Conservation (phyloP, 768 basidiomycete genomes). For the Pulveroboletus ravenelii region DNA sequence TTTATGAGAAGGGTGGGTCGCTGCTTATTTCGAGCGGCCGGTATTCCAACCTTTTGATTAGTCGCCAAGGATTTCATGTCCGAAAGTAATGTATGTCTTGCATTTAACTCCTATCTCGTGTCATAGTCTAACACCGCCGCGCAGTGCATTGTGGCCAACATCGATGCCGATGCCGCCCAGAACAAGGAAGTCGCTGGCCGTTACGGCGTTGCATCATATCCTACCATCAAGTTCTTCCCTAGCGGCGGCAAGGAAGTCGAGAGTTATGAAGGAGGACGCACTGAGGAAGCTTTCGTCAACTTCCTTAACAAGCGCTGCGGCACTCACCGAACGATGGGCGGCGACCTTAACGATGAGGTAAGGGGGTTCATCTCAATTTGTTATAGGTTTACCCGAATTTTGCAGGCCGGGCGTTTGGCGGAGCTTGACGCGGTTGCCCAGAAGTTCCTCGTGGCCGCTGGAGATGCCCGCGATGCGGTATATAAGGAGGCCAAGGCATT, state of each 20-base stretch:
- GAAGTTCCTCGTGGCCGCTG: conserved; percentile 63
- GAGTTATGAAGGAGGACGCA: conserved; percentile 65
- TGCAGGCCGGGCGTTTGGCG: conserved; percentile 74
- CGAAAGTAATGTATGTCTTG: conserved; percentile 60
- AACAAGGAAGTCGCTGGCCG: conserved; percentile 67
- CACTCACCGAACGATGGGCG: conserved; percentile 76
- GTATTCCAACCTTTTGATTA: conserved; percentile 22
- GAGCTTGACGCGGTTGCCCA: conserved; percentile 75
- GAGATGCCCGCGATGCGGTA: conserved; percentile 54
- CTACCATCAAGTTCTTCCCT: conserved; percentile 94
- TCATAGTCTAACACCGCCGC: conserved; percentile 6
- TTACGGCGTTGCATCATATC: conserved; percentile 78
- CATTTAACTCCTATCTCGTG: background rate
- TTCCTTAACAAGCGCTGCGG: conserved; percentile 88
- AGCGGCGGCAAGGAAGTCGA: conserved; percentile 60
- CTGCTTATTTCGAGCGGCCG: background rate
- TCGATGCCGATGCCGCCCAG: conserved; percentile 81
- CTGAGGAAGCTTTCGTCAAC: conserved; percentile 67
- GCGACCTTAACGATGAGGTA: conserved; percentile 70
- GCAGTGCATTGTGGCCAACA: conserved; percentile 85
- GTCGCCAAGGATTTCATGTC: conserved; percentile 75
- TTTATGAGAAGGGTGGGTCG: conserved; percentile 66
- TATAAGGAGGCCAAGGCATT: conserved; percentile 59
- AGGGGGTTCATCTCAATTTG: conserved; percentile 11
- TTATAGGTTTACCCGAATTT: conserved; percentile 3